These are phyloP conservation scores for Lentinula guzmanii DNA, from an alignment of 768 basidiomycete genomes.

Conservation along the genomic window DNA sequence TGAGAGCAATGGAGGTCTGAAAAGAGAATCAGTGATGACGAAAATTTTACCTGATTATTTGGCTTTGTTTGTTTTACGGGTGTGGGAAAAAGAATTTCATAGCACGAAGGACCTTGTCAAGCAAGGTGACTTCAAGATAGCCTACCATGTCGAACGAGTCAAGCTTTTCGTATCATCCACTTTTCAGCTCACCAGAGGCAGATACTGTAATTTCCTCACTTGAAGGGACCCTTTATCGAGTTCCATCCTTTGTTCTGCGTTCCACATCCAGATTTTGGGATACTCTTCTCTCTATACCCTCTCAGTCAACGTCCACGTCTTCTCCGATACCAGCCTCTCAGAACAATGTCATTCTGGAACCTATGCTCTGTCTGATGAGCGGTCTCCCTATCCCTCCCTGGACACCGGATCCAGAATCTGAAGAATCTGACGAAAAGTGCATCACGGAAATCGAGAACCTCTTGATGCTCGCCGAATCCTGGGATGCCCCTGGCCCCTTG, in stretches of 20 bases:
- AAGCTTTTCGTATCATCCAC: slow-evolving; percentile 16
- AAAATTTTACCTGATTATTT: no score
- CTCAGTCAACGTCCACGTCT: neutral
- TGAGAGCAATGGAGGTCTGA: no score
- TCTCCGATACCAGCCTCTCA: slow-evolving; percentile 24
- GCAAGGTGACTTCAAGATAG: no score
- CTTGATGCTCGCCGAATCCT: slow-evolving; percentile 36
- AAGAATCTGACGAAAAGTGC: neutral
- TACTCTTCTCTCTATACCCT: slow-evolving; percentile 18
- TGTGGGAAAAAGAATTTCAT: no score
- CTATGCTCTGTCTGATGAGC: slow-evolving; percentile 33
- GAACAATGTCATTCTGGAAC: slow-evolving; percentile 27
- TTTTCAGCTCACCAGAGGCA: slow-evolving; percentile 32
- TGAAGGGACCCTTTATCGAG: slow-evolving; percentile 36
- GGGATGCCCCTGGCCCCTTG: slow-evolving; percentile 38
- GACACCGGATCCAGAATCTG: neutral
- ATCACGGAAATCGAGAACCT: slow-evolving; percentile 26
- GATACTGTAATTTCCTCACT: slow-evolving; percentile 36
- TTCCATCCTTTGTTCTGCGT: slow-evolving; percentile 35
- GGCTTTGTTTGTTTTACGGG: no score
- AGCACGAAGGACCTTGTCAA: no score
- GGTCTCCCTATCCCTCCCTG: slow-evolving; percentile 27
- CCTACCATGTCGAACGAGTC: slow-evolving; percentile 2
- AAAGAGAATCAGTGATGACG: no score
- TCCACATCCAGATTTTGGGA: slow-evolving; percentile 35